Conservation (phyloP, 2,329 filamentous ascomycete genomes). For the Venturia aucupariae region DNA sequence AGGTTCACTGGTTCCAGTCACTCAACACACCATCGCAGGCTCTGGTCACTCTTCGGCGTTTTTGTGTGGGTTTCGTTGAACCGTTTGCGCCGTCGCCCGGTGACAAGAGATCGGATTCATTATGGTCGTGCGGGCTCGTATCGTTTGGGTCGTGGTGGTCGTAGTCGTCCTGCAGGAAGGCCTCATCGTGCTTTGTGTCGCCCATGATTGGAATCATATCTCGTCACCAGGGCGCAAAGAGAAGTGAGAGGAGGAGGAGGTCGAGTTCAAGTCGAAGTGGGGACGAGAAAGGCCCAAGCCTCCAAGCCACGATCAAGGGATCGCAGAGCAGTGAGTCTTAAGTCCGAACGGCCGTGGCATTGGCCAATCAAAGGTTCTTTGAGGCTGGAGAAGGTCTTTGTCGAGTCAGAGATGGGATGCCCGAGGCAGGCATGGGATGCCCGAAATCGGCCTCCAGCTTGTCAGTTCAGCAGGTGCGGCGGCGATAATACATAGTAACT, state of each 20-base stretch:
- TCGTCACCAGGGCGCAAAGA: background rate
- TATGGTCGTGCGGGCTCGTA: constrained; percentile 3
- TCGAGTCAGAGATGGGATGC: background rate
- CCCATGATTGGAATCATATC: background rate
- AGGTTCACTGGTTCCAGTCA: too few species aligned
- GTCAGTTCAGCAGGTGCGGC: too few species aligned
- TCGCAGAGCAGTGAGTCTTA: background rate
- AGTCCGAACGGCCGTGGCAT: background rate
- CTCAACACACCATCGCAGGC: constrained; percentile 27
- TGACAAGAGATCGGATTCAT: constrained; percentile 7
- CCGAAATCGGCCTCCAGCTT: background rate
- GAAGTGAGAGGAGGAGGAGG: background rate
- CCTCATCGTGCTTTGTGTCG: background rate
- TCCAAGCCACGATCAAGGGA: background rate
- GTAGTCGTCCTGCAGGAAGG: background rate
- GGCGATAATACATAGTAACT: too few species aligned
- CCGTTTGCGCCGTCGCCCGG: constrained; percentile 10
- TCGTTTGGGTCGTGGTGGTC: background rate
- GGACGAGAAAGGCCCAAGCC: background rate
- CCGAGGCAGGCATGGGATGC: background rate
- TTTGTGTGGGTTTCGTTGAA: constrained; percentile 29
- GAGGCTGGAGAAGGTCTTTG: background rate
- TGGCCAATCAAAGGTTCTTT: background rate
- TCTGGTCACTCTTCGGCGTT: constrained; percentile 34
- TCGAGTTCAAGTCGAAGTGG: background rate